A percentile compares a stretch with the other conserved stretches of the same genome.
Evolutionary conservation across 2,329 filamentous ascomycete genomes (phyloP).

Genomic region (Leptoxyphium fumago): DNA sequence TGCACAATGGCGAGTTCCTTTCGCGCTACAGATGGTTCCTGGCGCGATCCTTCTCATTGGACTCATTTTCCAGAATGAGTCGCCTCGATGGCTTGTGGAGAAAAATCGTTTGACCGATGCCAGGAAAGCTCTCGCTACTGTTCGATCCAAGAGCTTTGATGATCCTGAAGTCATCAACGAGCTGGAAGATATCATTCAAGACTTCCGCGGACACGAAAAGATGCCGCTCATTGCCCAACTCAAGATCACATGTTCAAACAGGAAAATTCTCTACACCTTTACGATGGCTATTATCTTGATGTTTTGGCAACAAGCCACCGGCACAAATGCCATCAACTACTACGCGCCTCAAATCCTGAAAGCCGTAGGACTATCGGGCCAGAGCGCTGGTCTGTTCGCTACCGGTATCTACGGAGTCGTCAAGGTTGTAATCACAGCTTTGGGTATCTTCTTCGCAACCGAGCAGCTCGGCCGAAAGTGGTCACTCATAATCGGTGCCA

Average conservation of each 20-base stretch:
- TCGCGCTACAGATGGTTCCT: slow-evolving; percentile 38
- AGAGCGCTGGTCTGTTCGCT: slow-evolving; percentile 9
- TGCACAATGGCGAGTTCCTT: slow-evolving; percentile 38
- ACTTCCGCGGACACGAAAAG: slow-evolving; percentile 54
- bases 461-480: slow-evolving; percentile 6
- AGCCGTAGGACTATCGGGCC: slow-evolving; percentile 10
- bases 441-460: slow-evolving; percentile 9
- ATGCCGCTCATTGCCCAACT: slow-evolving; percentile 49
- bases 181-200: slow-evolving; percentile 45
- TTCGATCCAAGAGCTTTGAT: slow-evolving; percentile 47
- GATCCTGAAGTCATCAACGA: slow-evolving; percentile 38
- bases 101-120: slow-evolving; percentile 55
- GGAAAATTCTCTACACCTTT: slow-evolving; percentile 1
- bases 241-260: slow-evolving; percentile 24
- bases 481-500: slow-evolving; percentile 7
- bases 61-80: slow-evolving; percentile 38
- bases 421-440: slow-evolving; percentile 9
- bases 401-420: slow-evolving; percentile 13
- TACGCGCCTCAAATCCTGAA: slow-evolving; percentile 11
- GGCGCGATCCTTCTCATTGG: slow-evolving; percentile 35
- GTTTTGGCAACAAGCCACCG: slow-evolving; percentile 7
- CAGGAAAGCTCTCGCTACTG: slow-evolving; percentile 37
- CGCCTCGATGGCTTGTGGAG: slow-evolving; percentile 53
- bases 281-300: slow-evolving; percentile 7
- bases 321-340: slow-evolving; percentile 9